phyloP scores from a whole-genome alignment of 1,284 basidiomycete species.

The Rhodotorula sp. region DNA sequence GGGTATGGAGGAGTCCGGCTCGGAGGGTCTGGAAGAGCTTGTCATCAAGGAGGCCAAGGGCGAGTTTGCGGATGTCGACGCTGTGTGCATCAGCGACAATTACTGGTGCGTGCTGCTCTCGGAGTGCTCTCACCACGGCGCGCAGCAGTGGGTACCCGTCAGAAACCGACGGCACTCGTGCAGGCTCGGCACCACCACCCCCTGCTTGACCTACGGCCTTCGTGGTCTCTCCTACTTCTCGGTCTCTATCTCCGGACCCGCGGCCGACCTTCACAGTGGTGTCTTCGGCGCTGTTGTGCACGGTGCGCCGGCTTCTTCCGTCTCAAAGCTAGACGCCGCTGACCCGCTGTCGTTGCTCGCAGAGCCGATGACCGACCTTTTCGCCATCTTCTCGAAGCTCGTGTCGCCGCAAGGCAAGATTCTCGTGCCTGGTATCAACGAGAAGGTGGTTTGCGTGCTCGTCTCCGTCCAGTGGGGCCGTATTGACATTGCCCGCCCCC shows the following conservation, averaged over 20 bases:
- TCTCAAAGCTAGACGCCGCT: background rate
- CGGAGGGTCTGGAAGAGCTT: conserved; percentile 88
- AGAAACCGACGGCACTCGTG: background rate
- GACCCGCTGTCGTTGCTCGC: background rate
- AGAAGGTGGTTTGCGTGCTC: conserved; percentile 56
- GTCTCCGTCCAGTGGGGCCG: background rate
- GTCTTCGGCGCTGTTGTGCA: conserved; percentile 53
- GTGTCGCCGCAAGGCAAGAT: conserved; percentile 82
- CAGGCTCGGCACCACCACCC: conserved; percentile 48
- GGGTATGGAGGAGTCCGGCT: conserved; percentile 97
- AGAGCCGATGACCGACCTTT: conserved; percentile 70
- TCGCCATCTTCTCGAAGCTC: conserved; percentile 66
- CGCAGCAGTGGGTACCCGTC: too few species aligned
- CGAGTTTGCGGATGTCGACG: conserved; percentile 90
- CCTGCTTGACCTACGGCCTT: conserved; percentile 51
- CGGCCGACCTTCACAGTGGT: conserved; percentile 85
- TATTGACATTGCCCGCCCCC: background rate
- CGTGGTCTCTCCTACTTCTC: conserved; percentile 91
- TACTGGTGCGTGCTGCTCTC: conserved; percentile 31
- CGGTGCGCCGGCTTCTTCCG: conserved; percentile 6
- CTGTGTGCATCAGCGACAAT: conserved; percentile 75
- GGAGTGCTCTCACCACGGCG: too few species aligned
- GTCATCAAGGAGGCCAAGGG: conserved; percentile 76
- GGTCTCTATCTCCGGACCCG: conserved; percentile 78
- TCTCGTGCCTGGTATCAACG: conserved; percentile 85